These are phyloP conservation scores for Zygnema cylindricum DNA, from an alignment of 139 green algal genomes.

Conservation along the genomic window DNA sequence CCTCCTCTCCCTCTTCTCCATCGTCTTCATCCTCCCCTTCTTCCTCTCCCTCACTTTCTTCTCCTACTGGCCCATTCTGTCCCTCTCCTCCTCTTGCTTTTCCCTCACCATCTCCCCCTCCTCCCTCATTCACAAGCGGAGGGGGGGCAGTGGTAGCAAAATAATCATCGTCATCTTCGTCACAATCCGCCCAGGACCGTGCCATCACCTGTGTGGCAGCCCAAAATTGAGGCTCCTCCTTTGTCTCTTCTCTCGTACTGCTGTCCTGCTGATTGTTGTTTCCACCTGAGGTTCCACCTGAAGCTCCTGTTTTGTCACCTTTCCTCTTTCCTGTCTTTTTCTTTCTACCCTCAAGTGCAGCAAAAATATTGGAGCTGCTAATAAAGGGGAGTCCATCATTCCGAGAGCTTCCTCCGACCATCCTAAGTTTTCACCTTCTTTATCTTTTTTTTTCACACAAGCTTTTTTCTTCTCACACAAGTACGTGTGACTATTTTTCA, in stretches of 20 bases:
- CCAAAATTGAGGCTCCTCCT: conserved; percentile 15
- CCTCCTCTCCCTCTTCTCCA: conserved; percentile 27
- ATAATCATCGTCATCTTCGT: conserved; percentile 50
- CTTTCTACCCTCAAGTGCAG: conserved; percentile 32
- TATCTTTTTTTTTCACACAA: no score
- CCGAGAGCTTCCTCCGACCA: conserved; percentile 41
- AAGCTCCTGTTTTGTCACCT: neutral
- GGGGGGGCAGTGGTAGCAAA: conserved; percentile 28
- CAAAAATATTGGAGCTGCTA: conserved; percentile 56
- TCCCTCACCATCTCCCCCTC: neutral
- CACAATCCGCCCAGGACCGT: conserved; percentile 46
- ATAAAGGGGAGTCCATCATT: conserved; percentile 40
- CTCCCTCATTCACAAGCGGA: neutral
- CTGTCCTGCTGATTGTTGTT: neutral
- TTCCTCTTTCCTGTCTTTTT: conserved; percentile 38
- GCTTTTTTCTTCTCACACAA: no score
- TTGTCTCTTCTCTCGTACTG: neutral
- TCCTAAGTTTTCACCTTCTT: no score
- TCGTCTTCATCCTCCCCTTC: conserved; percentile 48
- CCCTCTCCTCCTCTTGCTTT: neutral
- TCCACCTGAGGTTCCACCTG: neutral
- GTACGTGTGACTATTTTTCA: no score
- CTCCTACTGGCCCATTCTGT: neutral
- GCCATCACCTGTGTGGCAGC: conserved; percentile 22
- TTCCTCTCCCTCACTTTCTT: conserved; percentile 40